These are phyloP conservation scores for Pestalotiopsis fici DNA, from an alignment of 2,329 filamentous ascomycete genomes.

Conservation along the genomic window DNA sequence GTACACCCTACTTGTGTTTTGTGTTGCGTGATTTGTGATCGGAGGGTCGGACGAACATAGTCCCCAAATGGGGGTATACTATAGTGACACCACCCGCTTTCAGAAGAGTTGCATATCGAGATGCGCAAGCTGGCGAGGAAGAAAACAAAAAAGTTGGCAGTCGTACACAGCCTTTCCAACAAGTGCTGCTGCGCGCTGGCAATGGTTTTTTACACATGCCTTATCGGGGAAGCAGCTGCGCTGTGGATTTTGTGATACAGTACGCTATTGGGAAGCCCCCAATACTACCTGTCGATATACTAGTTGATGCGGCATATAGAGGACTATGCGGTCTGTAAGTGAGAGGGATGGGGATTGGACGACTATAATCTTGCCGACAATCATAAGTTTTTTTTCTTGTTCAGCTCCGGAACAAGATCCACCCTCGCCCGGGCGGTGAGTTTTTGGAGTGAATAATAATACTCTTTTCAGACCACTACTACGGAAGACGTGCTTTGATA, in stretches of 20 bases:
- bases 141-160: neutral
- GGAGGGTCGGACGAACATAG: neutral
- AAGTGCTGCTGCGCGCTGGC: neutral
- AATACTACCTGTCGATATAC: constrained; percentile 5
- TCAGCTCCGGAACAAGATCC: neutral
- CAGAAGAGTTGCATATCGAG: neutral
- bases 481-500: neutral
- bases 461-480: too few species aligned
- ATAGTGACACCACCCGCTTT: neutral
- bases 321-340: constrained; percentile 10
- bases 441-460: neutral
- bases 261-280: neutral
- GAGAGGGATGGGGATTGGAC: neutral
- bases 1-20: neutral
- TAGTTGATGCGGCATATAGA: constrained; percentile 1
- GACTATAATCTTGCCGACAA: constrained; percentile 8
- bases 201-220: neutral
- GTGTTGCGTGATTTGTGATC: neutral
- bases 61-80: neutral
- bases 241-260: neutral
- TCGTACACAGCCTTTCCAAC: neutral
- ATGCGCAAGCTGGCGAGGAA: neutral
- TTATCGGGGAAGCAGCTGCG: neutral
- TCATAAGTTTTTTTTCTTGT: neutral
- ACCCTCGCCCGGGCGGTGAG: neutral